Base-by-base conservation (phyloP, 2,329 filamentous ascomycete species). In the Septoria petroselini region DNA sequence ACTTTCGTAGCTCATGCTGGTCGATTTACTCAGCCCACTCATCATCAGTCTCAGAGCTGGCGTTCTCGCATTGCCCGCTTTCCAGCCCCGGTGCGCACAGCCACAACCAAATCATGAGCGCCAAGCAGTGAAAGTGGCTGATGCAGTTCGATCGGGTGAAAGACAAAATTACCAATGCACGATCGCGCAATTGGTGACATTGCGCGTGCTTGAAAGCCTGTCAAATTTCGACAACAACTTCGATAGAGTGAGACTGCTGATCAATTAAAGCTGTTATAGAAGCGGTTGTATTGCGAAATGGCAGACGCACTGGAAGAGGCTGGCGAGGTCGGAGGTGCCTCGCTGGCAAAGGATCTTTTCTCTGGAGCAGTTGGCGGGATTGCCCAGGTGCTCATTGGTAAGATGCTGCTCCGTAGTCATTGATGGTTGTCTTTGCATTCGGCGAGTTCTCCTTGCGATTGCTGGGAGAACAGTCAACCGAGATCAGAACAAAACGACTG, bases 381-480 rank as follows among this genome's bases (percentile, higher is more conserved):
- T 62, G 91, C 93, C 14, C 93, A 98, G 72, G 93, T 98, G 35
- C 74, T 98, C 55, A 79, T 97, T 59, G 91, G 91, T 95, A 74
- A 72, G 82, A 47, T 17, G 25, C 30, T 23, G 11, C 43, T 40
- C 25, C n/a, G 18, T 11, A 14, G 31, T 15, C 21, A 11, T 29
- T 47, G 21, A 39, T 21, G 9, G 14, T 2, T 14, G 11, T 14
- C 29, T n/a, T n/a, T n/a, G n/a, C n/a, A n/a, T n/a, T n/a, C n/a
- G n/a, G n/a, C n/a, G n/a, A n/a, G n/a, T n/a, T n/a, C n/a, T 27
- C 23, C 9, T 27, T 27, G 23, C 23, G 17, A 38, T 37, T 33
- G 5, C 30, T 33, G 6, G 11, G 11, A 7, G n/a, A 37, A 15
- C 19, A 15, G n/a, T 15, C 23, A 8, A 42, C 18, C 23, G 17